Percentiles rank a stretch among this genome's conserved stretches.
Evolutionary conservation across 192 early-diverging fungal species (phyloP).

Genomic region (Pilaira anomala): DNA sequence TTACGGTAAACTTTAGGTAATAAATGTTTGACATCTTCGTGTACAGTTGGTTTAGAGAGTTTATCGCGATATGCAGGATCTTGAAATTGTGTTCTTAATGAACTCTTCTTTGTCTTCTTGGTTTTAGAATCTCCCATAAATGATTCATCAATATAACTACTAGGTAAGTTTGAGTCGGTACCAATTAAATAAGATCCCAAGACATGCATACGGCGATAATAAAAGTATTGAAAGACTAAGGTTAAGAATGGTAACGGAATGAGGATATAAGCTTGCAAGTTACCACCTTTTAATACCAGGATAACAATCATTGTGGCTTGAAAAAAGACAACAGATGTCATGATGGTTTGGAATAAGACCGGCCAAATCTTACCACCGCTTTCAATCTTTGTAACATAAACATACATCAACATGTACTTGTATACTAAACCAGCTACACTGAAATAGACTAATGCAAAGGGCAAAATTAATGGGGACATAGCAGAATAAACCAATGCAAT

Average conservation of each 20-base stretch:
- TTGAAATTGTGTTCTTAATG: slow-evolving; percentile 56
- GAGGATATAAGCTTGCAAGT: slow-evolving; percentile 45
- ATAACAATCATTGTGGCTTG: slow-evolving; percentile 66
- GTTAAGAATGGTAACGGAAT: slow-evolving; percentile 67
- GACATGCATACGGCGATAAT: slow-evolving; percentile 36
- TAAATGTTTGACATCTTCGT: slow-evolving; percentile 62
- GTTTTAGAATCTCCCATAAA: neutral
- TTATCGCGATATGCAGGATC: slow-evolving; percentile 59
- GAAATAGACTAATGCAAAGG: slow-evolving; percentile 65
- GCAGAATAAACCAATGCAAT: slow-evolving; percentile 71
- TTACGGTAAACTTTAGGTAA: slow-evolving; percentile 60
- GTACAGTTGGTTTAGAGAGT: slow-evolving; percentile 62
- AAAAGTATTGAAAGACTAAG: slow-evolving; percentile 45
- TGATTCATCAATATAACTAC: slow-evolving; percentile 43
- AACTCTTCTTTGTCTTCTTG: neutral
- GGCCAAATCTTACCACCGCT: slow-evolving; percentile 75
- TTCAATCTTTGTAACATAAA: slow-evolving; percentile 70
- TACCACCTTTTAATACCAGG: slow-evolving; percentile 46
- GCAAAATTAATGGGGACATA: slow-evolving; percentile 66
- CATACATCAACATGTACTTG: slow-evolving; percentile 73
- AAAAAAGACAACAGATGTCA: slow-evolving; percentile 61
- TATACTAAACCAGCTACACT: slow-evolving; percentile 63
- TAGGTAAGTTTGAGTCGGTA: slow-evolving; percentile 40
- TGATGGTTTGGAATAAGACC: slow-evolving; percentile 61
- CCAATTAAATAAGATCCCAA: slow-evolving; percentile 16